Conservation (phyloP, 345 rosid species). For the Linum trigynum region DNA sequence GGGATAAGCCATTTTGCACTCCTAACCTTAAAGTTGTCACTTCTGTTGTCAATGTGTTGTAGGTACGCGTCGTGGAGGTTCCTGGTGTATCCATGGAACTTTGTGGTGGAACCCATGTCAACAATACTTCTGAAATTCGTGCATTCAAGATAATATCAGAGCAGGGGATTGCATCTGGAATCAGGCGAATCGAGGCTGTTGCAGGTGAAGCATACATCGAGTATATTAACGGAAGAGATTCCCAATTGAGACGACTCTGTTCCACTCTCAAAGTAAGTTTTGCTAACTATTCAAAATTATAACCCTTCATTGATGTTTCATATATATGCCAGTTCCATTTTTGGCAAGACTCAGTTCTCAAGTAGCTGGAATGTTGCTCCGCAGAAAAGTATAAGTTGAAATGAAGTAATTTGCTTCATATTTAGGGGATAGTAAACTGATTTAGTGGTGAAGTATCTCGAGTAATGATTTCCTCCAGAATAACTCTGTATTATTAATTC, state of each 20-base stretch:
- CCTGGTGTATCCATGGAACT: conserved; percentile 98
- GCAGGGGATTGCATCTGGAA: conserved; percentile 96
- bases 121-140: conserved; percentile 79
- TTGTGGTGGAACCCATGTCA: conserved; percentile 96
- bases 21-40: too few species aligned
- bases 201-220: conserved; percentile 93
- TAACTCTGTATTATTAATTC: conserved; percentile 2
- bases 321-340: too few species aligned
- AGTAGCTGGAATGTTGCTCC: too few species aligned
- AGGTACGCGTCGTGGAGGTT: conserved; percentile 97
- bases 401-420: too few species aligned
- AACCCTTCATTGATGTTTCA: too few species aligned
- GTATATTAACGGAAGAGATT: conserved; percentile 69
- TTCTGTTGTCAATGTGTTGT: conserved; percentile 5
- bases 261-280: conserved; percentile 64
- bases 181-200: conserved; percentile 89
- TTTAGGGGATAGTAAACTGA: too few species aligned
- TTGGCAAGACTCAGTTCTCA: too few species aligned
- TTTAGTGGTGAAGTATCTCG: too few species aligned
- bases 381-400: too few species aligned
- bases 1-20: too few species aligned
- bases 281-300: not conserved
- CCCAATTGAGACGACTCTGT: conserved; percentile 69
- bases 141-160: conserved; percentile 89
- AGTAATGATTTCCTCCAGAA: not conserved